Evolutionary conservation across 1,284 basidiomycete genomes (phyloP).

Genomic region (Trametes sp.): DNA sequence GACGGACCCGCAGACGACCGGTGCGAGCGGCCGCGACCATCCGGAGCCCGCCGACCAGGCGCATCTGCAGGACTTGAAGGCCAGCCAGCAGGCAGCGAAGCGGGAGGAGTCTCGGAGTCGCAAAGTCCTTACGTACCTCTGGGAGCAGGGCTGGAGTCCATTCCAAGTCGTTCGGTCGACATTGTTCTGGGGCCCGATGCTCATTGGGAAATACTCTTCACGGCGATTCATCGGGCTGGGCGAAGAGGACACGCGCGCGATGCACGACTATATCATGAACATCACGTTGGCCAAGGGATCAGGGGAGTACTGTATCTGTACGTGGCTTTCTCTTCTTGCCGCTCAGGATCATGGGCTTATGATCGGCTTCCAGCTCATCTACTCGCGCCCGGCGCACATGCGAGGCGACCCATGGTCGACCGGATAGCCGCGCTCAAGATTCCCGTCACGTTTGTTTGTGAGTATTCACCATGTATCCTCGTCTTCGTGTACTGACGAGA

Average conservation of each 20-base stretch:
- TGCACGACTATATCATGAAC: conserved; percentile 92
- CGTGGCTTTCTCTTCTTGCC: conserved; percentile 34
- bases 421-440: conserved; percentile 78
- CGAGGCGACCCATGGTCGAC: conserved; percentile 85
- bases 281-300: conserved; percentile 91
- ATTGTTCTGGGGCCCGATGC: conserved; percentile 82
- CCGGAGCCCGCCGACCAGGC: conserved; percentile 57
- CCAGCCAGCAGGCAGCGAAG: conserved; percentile 62
- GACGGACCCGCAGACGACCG: conserved; percentile 50
- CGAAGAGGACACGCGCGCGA: conserved; percentile 84
- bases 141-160: conserved; percentile 91
- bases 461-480: conserved; percentile 38
- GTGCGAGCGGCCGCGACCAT: conserved; percentile 39
- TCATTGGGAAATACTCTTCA: conserved; percentile 90
- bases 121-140: conserved; percentile 76
- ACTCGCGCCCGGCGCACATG: conserved; percentile 87
- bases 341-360: conserved; percentile 7
- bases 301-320: conserved; percentile 92
- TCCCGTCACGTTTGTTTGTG: conserved; percentile 87
- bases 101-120: conserved; percentile 61
- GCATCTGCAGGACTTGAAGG: conserved; percentile 58
- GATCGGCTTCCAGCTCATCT: conserved; percentile 67
- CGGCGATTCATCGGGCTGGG: conserved; percentile 85
- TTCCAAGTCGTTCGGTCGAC: conserved; percentile 83
- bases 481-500: conserved; percentile 1